Evolutionary conservation across 148 eudicot genomes (phyloP).

Genomic region (Heliamphora exappendiculata): DNA sequence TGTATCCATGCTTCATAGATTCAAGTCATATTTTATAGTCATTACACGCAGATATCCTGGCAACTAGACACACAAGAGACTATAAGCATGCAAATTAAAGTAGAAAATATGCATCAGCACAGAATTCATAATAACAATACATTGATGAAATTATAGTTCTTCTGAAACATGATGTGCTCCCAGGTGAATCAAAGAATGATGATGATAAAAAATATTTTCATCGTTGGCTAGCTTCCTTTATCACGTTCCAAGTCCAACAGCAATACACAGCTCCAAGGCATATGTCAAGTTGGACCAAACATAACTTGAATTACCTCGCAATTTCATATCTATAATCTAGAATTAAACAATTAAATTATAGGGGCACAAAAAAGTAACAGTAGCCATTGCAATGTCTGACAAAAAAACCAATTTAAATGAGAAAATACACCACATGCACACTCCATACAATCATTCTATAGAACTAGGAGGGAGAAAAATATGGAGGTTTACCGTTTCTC

Average conservation of each 20-base stretch:
- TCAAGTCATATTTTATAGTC: too few species aligned
- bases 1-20: too few species aligned
- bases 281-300: neutral
- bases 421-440: neutral
- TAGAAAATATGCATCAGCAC: too few species aligned
- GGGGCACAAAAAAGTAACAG: neutral
- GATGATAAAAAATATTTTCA: neutral
- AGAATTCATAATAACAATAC: neutral
- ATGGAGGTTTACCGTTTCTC: slow-evolving; percentile 60
- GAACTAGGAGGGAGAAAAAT: neutral
- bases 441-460: neutral
- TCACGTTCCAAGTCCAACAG: too few species aligned
- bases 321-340: neutral
- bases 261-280: neutral
- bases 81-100: too few species aligned
- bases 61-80: too few species aligned
- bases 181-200: neutral
- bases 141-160: neutral
- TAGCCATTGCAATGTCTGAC: neutral
- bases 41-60: too few species aligned
- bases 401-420: neutral
- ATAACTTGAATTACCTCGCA: neutral
- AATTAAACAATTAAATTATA: neutral
- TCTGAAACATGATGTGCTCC: neutral
- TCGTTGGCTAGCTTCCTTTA: too few species aligned